Percentiles rank a stretch among this genome's conserved stretches.
These are phyloP conservation scores for Brassica carinata DNA, from an alignment of 345 rosid species.

Conservation along the genomic window DNA sequence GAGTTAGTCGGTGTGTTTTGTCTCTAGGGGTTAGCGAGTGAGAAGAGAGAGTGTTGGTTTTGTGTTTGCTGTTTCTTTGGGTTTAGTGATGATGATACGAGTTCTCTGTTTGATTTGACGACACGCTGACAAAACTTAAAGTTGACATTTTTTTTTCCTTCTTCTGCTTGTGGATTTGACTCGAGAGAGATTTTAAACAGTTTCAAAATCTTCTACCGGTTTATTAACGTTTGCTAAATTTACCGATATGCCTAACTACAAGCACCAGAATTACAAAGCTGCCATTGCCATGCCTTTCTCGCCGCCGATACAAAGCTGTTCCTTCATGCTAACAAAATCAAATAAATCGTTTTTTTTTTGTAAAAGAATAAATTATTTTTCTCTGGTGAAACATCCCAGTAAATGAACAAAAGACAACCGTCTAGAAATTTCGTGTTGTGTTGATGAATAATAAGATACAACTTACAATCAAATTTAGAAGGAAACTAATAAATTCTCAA, in stretches of 20 bases:
- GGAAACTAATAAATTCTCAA: neutral
- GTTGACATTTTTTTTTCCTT: neutral
- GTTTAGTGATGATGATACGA: neutral
- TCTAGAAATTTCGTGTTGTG: neutral
- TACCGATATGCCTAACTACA: neutral
- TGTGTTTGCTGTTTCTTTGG: neutral
- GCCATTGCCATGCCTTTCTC: neutral
- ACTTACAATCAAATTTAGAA: neutral
- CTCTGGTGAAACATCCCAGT: neutral
- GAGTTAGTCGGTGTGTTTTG: neutral
- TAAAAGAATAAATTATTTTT: too few relatives aligned
- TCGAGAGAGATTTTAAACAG: neutral
- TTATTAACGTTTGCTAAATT: neutral
- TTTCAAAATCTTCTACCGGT: neutral
- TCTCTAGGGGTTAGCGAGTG: neutral
- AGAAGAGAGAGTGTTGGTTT: neutral
- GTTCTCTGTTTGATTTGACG: neutral
- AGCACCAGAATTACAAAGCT: neutral
- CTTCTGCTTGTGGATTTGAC: neutral
- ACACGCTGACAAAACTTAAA: neutral
- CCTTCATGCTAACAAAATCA: neutral
- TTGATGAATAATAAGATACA: neutral
- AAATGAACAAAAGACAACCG: neutral
- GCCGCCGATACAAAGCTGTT: neutral
- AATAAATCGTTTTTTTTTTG: neutral